These are phyloP conservation scores for Thuidium tamariscinum DNA, from an alignment of 225 moss, liverwort and hornwort species.

Conservation along the genomic window DNA sequence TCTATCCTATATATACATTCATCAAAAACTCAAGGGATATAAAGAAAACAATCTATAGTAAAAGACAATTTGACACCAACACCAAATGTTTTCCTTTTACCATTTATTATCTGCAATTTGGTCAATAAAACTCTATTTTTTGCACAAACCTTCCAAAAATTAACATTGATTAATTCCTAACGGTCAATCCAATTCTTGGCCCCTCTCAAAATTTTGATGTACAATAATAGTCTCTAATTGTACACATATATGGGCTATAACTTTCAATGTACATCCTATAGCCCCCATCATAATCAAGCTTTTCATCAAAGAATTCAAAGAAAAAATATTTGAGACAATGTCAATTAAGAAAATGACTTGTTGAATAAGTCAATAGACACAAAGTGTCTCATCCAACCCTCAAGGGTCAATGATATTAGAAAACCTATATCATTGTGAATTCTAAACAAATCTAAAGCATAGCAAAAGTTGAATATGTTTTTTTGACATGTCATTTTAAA, in stretches of 20 bases:
- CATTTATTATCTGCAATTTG: not conserved
- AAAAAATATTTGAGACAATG: not conserved
- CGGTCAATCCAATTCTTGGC: rapidly evolving
- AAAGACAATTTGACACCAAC: not conserved
- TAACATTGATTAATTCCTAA: not conserved
- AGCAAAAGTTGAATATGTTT: too few species aligned
- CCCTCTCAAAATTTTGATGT: not conserved
- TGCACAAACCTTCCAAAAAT: too few species aligned
- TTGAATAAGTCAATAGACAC: not conserved
- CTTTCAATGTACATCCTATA: not conserved
- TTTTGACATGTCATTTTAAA: not conserved
- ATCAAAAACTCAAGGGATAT: not conserved
- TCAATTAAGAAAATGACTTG: rapidly evolving
- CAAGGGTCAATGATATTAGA: rapidly evolving
- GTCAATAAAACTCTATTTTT: rapidly evolving
- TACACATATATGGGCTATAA: too few species aligned
- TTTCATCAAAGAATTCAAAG: not conserved
- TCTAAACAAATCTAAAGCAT: not conserved
- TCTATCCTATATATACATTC: too few species aligned
- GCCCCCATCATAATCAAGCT: not conserved
- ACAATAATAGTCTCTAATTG: not conserved
- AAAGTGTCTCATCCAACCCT: not conserved
- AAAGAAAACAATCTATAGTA: not conserved
- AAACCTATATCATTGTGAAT: not conserved
- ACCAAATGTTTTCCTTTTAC: rapidly evolving